These are phyloP conservation scores for Syzygium syzygioides DNA, from an alignment of 441 rosid genomes.

Conservation along the genomic window DNA sequence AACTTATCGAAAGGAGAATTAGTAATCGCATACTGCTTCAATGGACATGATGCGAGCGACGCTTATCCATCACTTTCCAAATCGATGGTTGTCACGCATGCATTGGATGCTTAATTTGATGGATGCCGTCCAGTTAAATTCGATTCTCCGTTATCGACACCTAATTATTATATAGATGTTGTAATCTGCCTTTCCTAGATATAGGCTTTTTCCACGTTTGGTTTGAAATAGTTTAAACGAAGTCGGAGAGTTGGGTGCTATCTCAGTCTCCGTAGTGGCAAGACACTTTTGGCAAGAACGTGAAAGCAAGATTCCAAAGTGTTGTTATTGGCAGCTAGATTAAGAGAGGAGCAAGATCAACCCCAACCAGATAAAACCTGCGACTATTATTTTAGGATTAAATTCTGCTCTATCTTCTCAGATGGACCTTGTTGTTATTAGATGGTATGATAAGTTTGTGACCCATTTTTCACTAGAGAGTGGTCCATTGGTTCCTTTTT, in stretches of 20 bases:
- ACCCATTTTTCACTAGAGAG: neutral
- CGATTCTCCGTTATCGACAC: neutral
- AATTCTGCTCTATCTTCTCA: neutral
- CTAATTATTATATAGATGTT: neutral
- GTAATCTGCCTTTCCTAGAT: neutral
- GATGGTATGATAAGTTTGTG: neutral
- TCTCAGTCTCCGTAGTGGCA: neutral
- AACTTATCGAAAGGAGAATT: neutral
- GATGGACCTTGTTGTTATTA: neutral
- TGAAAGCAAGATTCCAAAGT: neutral
- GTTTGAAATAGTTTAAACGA: neutral
- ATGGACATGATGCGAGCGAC: rapidly evolving
- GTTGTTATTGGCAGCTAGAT: neutral
- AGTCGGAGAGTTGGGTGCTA: neutral
- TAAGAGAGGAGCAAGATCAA: neutral
- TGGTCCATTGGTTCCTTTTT: neutral
- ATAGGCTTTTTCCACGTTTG: neutral
- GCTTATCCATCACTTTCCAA: neutral
- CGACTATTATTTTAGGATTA: neutral
- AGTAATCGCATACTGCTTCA: neutral
- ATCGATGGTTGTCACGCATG: neutral
- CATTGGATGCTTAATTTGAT: neutral
- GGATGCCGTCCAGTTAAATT: neutral
- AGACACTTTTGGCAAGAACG: neutral
- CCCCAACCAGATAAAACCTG: neutral